Conservation (phyloP, 2,329 filamentous ascomycete genomes). For the Ascochyta clinopodiicola region DNA sequence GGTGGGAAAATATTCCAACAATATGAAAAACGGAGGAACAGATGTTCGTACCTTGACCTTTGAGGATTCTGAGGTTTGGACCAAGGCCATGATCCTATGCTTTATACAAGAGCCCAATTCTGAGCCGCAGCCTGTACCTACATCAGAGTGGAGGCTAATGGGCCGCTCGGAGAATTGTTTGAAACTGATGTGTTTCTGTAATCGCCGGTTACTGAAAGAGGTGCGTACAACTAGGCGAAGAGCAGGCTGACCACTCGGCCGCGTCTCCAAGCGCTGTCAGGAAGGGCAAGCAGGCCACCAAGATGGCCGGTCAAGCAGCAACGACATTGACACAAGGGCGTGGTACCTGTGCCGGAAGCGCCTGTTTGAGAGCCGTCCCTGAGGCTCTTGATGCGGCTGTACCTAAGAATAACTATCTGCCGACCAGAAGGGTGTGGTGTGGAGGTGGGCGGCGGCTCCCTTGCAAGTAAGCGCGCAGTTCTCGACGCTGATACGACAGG, state of each 20-base stretch:
- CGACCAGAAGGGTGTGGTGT: conserved; percentile 30
- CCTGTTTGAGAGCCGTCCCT: conserved; percentile 43
- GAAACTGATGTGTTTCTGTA: conserved; percentile 51
- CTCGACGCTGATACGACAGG: conserved; percentile 39
- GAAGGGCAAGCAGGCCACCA: conserved; percentile 36
- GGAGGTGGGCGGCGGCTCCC: conserved; percentile 38
- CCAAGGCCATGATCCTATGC: conserved; percentile 25
- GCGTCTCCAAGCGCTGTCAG: conserved; percentile 39
- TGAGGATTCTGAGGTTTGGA: conserved; percentile 33
- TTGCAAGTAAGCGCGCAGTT: conserved; percentile 23
- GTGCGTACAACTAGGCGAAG: conserved; percentile 39
- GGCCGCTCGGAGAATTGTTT: conserved; percentile 47
- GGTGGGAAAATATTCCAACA: conserved; percentile 41
- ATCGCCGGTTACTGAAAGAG: conserved; percentile 45
- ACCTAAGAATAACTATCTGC: conserved; percentile 42
- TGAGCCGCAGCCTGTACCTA: conserved; percentile 36
- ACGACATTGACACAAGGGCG: conserved; percentile 33
- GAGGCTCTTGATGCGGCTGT: conserved; percentile 42
- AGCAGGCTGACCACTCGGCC: conserved; percentile 40
- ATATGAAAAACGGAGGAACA: conserved; percentile 46
- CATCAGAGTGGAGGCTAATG: conserved; percentile 34
- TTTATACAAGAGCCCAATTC: conserved; percentile 38
- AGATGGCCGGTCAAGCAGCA: conserved; percentile 38
- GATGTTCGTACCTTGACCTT: conserved; percentile 35
- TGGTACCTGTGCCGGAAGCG: conserved; percentile 39